A percentile compares a stretch with the other conserved stretches of the same genome.
Conservation (phyloP, 805 yeast genomes). For the Monosporozyma siamensis region DNA sequence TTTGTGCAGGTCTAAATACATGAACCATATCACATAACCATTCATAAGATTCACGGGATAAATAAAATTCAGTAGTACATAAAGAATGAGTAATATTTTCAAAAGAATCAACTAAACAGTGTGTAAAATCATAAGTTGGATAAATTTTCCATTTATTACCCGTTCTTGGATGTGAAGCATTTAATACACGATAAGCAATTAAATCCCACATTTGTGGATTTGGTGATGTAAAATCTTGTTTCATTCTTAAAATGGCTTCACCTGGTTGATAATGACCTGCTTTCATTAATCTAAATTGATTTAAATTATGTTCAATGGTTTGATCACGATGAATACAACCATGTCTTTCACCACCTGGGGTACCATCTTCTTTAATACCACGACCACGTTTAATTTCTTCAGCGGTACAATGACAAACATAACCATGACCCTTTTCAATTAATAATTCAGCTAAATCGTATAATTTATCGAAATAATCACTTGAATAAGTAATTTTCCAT, state of each 20-base stretch:
- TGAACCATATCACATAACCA: conserved; percentile 95
- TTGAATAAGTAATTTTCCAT: conserved; percentile 89
- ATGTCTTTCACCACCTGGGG: conserved; percentile 84
- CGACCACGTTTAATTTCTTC: conserved; percentile 86
- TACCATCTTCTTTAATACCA: conserved; percentile 86
- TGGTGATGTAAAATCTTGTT: conserved; percentile 81
- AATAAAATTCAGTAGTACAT: conserved; percentile 90
- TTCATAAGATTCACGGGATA: conserved; percentile 91
- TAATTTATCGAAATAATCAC: conserved; percentile 86
- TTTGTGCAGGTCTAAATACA: conserved; percentile 96
- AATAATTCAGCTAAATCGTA: conserved; percentile 83
- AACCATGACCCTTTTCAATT: conserved; percentile 63
- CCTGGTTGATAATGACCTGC: conserved; percentile 85
- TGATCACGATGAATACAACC: conserved; percentile 72
- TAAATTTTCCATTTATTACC: conserved; percentile 96
- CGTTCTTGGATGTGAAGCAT: conserved; percentile 91
- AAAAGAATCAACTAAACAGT: conserved; percentile 95
- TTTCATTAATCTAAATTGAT: conserved; percentile 82
- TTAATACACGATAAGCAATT: conserved; percentile 89
- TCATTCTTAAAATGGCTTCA: conserved; percentile 93
- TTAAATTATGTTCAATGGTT: conserved; percentile 63
- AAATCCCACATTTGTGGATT: conserved; percentile 99
- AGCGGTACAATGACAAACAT: conserved; percentile 87
- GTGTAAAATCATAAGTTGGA: conserved; percentile 98
- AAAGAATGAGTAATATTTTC: conserved; percentile 94